phyloP scores from a whole-genome alignment of 2,329 filamentous ascomycete genomes.

The Corniculantispora saksenae region DNA sequence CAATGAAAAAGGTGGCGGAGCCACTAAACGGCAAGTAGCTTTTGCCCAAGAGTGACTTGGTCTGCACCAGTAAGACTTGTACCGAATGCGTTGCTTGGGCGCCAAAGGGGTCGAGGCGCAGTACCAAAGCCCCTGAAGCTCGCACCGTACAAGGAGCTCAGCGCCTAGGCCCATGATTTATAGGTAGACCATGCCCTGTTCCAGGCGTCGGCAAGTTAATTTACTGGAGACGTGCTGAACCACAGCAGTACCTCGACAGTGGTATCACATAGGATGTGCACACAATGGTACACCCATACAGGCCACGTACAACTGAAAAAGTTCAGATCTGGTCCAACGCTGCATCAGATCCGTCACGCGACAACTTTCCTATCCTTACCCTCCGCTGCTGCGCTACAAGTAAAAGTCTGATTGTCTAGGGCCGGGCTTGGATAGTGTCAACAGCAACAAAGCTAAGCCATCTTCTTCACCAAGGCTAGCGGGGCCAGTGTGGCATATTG shows the following conservation, averaged over 20 bases:
- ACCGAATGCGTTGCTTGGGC: too few species aligned
- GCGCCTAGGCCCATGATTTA: background rate
- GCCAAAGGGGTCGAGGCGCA: background rate
- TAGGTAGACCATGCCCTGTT: background rate
- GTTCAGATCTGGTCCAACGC: background rate
- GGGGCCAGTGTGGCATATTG: background rate
- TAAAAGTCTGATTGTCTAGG: background rate
- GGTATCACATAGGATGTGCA: too few species aligned
- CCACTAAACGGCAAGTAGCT: conserved; percentile 3
- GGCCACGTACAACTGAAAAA: background rate
- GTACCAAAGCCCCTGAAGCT: background rate
- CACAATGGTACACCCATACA: too few species aligned
- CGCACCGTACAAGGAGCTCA: background rate
- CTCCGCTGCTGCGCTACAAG: background rate
- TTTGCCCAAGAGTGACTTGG: background rate
- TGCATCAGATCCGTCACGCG: conserved; percentile 12
- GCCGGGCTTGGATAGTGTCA: background rate
- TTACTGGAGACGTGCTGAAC: background rate
- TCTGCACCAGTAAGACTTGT: background rate
- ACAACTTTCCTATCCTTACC: conserved; percentile 2
- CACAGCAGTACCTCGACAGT: too few species aligned
- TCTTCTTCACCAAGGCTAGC: conserved; percentile 10
- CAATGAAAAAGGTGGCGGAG: conserved; percentile 9
- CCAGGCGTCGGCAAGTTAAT: background rate
- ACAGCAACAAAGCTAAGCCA: background rate